These are phyloP conservation scores for Dioscorea alata DNA, from an alignment of 106 monocot genomes.

Conservation along the genomic window DNA sequence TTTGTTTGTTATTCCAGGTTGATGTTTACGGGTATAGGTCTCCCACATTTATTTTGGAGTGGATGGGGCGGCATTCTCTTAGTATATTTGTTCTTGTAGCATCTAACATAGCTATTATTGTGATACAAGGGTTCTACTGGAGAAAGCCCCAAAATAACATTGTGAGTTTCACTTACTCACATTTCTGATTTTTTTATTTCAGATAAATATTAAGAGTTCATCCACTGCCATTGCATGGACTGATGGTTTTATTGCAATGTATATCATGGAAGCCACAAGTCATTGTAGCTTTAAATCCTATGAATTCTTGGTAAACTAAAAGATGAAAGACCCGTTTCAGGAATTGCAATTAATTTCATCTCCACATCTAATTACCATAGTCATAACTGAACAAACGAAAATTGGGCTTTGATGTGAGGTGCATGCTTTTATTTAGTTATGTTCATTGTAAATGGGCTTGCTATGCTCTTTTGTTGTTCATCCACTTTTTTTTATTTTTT, in stretches of 20 bases:
- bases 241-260: neutral
- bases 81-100: conserved; percentile 71
- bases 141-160: conserved; percentile 68
- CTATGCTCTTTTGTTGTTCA: too few relatives aligned
- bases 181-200: neutral
- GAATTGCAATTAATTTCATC: neutral
- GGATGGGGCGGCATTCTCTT: conserved; percentile 81
- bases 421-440: too few relatives aligned
- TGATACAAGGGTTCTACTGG: conserved; percentile 91
- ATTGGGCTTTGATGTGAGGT: too few relatives aligned
- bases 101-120: conserved; percentile 65
- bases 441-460: too few relatives aligned
- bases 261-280: neutral
- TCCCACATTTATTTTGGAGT: conserved; percentile 47
- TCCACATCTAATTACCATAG: neutral
- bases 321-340: neutral
- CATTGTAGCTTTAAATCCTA: neutral
- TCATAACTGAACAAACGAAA: too few relatives aligned
- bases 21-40: conserved; percentile 30
- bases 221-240: neutral
- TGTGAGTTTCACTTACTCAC: conserved; percentile 45
- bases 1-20: conserved; percentile 35
- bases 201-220: neutral
- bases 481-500: too few relatives aligned
- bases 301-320: neutral